Percentiles rank a stretch among this genome's conserved stretches.
These are phyloP conservation scores for Aspergillus novoparasiticus DNA, from an alignment of 2,329 filamentous ascomycete genomes.

Conservation along the genomic window DNA sequence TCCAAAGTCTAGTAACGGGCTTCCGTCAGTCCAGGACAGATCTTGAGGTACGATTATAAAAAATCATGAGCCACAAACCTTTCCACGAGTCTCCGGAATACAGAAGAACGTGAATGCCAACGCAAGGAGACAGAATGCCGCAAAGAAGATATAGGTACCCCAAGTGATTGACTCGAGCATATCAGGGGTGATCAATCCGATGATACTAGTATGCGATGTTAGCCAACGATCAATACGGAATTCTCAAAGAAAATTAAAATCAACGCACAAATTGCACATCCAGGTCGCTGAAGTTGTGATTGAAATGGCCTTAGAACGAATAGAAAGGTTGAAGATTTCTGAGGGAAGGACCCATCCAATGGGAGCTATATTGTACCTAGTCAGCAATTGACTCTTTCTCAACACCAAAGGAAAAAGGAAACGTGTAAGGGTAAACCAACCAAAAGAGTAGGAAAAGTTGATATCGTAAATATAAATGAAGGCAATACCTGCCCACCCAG, in stretches of 20 bases:
- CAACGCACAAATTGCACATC: conserved; percentile 43
- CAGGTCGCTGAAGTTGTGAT: conserved; percentile 43
- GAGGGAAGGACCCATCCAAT: conserved; percentile 44
- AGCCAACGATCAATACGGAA: background rate
- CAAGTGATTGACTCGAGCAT: conserved; percentile 42
- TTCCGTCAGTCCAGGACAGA: background rate
- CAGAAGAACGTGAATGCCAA: conserved; percentile 38
- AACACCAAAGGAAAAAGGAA: background rate
- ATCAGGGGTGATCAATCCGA: conserved; percentile 40
- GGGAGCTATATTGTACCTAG: conserved; percentile 27
- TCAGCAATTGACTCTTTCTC: background rate
- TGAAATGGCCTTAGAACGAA: conserved; percentile 41
- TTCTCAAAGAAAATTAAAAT: background rate
- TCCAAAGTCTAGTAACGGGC: conserved; percentile 49
- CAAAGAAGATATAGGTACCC: conserved; percentile 45
- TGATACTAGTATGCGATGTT: conserved; percentile 28
- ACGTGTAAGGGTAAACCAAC: conserved; percentile 21
- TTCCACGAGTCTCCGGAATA: conserved; percentile 40
- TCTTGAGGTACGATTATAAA: background rate
- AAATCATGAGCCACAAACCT: conserved; percentile 24
- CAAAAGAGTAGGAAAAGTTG: conserved; percentile 43
- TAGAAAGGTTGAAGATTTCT: conserved; percentile 43
- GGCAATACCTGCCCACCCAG: conserved; percentile 41
- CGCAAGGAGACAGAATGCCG: conserved; percentile 39
- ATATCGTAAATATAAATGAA: conserved; percentile 44